Conservation (phyloP, 345 rosid genomes). For the Ceriops zippeliana region DNA sequence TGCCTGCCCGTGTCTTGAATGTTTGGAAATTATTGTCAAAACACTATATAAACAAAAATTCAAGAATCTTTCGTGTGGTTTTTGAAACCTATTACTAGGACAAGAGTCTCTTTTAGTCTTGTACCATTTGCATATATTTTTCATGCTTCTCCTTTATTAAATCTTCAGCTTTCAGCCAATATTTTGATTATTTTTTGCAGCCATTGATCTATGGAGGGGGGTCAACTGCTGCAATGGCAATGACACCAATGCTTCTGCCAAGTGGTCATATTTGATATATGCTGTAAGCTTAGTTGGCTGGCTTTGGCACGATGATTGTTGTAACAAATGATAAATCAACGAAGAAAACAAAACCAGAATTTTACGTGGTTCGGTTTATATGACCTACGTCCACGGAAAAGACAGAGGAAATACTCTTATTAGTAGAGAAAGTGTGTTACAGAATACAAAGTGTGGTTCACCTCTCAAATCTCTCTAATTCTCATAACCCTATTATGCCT, state of each 20-base stretch:
- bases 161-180: conserved; percentile 12
- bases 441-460: too few species aligned
- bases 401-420: too few species aligned
- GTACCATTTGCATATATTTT: conserved; percentile 5
- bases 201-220: conserved; percentile 76
- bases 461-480: too few species aligned
- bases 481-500: too few species aligned
- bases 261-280: conserved; percentile 92
- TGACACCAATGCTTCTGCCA: conserved; percentile 97
- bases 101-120: background rate
- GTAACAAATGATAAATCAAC: too few species aligned
- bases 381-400: too few species aligned
- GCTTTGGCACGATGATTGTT: background rate
- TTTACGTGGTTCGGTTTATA: too few species aligned
- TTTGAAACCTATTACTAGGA: conserved; percentile 3
- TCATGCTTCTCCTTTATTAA: background rate
- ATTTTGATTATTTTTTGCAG: conserved; percentile 44
- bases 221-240: conserved; percentile 68
- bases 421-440: too few species aligned
- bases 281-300: conserved; percentile 51
- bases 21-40: background rate
- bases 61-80: background rate
- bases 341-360: too few species aligned
- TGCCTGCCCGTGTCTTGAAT: background rate
- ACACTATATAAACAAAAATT: background rate